Percentiles rank a stretch among this genome's conserved stretches.
phyloP scores from a whole-genome alignment of 495 filamentous ascomycete species.

The Hypoxylon trugodes region DNA sequence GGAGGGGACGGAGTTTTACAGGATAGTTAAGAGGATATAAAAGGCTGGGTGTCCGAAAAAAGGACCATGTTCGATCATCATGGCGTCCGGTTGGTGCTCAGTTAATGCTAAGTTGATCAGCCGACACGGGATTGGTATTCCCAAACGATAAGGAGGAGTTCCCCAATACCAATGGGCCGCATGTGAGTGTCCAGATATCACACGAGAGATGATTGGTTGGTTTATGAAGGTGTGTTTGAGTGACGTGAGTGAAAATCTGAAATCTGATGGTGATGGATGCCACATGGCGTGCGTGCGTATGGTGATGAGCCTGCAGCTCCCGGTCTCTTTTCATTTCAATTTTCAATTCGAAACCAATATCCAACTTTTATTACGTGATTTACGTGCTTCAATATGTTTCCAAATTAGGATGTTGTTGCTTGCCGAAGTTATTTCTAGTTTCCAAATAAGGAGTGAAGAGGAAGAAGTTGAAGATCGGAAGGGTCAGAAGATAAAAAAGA shows the following conservation, averaged over 20 bases:
- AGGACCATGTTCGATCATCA: conserved; percentile 5
- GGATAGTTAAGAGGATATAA: conserved; percentile 4
- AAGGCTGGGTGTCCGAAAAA: conserved; percentile 16
- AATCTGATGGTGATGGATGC: conserved; percentile 29
- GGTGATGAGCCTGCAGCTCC: conserved; percentile 17
- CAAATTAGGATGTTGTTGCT: conserved; percentile 4
- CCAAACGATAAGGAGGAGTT: conserved; percentile 23
- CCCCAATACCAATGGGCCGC: conserved; percentile 17
- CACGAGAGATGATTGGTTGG: conserved; percentile 33
- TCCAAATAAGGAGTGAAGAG: conserved; percentile 2
- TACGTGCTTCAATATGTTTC: conserved; percentile 1
- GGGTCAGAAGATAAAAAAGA: background rate
- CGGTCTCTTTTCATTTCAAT: conserved; percentile 17
- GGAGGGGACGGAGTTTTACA: conserved; percentile 13
- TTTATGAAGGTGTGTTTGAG: conserved; percentile 10
- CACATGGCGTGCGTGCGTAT: conserved; percentile 21
- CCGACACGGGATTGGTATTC: conserved; percentile 14
- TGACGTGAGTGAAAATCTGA: conserved; percentile 9
- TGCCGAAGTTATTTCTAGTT: background rate
- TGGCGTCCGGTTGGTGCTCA: too few relatives aligned
- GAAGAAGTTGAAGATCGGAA: conserved; percentile 6
- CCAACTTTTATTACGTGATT: background rate
- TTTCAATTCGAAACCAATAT: conserved; percentile 9
- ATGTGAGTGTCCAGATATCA: conserved; percentile 24
- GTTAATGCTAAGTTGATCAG: conserved; percentile 14